These are phyloP conservation scores for Vanrija sp. DNA, from an alignment of 1,284 basidiomycete genomes.

Conservation along the genomic window DNA sequence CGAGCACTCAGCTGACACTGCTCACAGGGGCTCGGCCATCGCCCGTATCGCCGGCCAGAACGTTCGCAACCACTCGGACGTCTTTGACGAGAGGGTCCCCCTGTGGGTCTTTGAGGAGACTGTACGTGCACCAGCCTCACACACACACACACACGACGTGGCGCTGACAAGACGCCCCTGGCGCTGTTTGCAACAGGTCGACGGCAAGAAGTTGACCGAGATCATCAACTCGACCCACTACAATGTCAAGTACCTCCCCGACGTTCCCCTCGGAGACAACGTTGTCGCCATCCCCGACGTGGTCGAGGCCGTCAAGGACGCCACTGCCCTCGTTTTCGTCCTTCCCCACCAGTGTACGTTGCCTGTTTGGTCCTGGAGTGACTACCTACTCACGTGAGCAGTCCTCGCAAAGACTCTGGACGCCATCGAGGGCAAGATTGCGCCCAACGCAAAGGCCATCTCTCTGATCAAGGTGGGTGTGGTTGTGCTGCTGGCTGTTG, in stretches of 20 bases:
- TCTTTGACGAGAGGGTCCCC: constrained; percentile 50
- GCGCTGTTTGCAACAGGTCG: constrained; percentile 41
- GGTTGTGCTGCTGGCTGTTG: neutral
- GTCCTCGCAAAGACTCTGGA: constrained; percentile 47
- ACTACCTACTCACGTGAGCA: constrained; percentile 8
- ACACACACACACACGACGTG: too few species aligned
- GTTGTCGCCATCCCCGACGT: constrained; percentile 54
- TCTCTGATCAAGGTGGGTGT: constrained; percentile 51
- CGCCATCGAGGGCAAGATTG: constrained; percentile 50
- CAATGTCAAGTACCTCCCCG: constrained; percentile 53
- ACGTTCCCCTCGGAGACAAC: constrained; percentile 53
- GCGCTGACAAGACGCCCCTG: neutral
- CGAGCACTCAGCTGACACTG: neutral
- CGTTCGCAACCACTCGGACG: constrained; percentile 48
- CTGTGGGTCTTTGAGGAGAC: constrained; percentile 56
- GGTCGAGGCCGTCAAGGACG: constrained; percentile 52
- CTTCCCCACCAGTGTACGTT: constrained; percentile 55
- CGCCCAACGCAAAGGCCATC: constrained; percentile 49
- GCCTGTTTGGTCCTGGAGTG: neutral
- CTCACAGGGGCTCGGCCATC: constrained; percentile 56
- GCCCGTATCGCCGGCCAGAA: constrained; percentile 54
- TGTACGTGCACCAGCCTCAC: constrained; percentile 20
- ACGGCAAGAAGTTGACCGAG: constrained; percentile 56
- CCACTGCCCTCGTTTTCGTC: constrained; percentile 57
- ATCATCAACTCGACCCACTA: constrained; percentile 55